These are phyloP conservation scores for Penicillium sp. DNA, from an alignment of 2,329 filamentous ascomycete genomes.

Conservation along the genomic window DNA sequence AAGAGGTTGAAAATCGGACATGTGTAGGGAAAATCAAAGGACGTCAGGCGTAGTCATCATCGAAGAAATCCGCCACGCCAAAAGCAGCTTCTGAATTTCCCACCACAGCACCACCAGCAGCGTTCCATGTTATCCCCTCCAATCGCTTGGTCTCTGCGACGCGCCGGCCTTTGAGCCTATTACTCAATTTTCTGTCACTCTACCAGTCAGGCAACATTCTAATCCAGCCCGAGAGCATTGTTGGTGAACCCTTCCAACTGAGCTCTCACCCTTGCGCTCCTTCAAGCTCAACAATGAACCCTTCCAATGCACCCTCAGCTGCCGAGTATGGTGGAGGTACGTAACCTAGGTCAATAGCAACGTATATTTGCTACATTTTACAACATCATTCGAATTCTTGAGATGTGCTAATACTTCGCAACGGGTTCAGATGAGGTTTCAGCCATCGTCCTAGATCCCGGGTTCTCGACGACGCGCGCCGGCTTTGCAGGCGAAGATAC, in stretches of 20 bases:
- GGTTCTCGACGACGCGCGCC: slow-evolving; percentile 87
- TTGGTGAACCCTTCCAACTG: neutral
- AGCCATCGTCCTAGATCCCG: slow-evolving; percentile 93
- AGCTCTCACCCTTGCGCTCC: neutral
- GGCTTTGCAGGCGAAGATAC: slow-evolving; percentile 98
- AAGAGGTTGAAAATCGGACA: neutral
- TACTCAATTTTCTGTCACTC: neutral
- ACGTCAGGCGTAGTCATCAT: slow-evolving; percentile 11
- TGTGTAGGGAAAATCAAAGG: neutral
- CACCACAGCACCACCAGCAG: slow-evolving; percentile 4
- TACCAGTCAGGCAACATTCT: neutral
- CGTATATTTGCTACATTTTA: too few species aligned
- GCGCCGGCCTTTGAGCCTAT: neutral
- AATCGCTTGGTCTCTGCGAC: neutral
- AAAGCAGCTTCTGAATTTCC: slow-evolving; percentile 15
- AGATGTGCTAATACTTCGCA: slow-evolving; percentile 14
- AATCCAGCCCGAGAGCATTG: neutral
- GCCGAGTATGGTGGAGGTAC: slow-evolving; percentile 57
- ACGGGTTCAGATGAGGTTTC: slow-evolving; percentile 82
- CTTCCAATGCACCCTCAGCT: slow-evolving; percentile 50
- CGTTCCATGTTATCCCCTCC: neutral
- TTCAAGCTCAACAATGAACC: slow-evolving; percentile 41
- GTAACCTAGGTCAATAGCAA: slow-evolving; percentile 27
- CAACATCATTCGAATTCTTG: too few species aligned
- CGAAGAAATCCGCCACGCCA: neutral